Base-by-base conservation (phyloP, 306 rosid species). In the Prosopis cineraria region DNA sequence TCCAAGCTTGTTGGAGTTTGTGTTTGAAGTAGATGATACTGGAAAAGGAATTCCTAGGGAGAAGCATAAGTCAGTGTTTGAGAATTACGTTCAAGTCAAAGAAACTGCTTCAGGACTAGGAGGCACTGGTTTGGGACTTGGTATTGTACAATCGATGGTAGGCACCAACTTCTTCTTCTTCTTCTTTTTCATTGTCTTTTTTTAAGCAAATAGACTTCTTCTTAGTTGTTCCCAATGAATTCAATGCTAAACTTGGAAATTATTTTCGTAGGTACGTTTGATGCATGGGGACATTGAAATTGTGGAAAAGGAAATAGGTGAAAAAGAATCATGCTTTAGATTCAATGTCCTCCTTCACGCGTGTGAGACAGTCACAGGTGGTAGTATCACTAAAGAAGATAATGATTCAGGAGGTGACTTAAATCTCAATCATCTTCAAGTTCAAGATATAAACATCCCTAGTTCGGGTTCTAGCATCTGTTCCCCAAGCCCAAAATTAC, bases 121-220 rank as follows among this genome's bases (percentile, higher is more conserved):
- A 45, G 97, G 97, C 82, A 90, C 97, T 82, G 97, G 98, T 70
- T 89, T 94, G 70, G 97, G 98, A 84, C 97, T 94, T 66, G 97
- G 97, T 41, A 94, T 94, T 75, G 97, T 94, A 62, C 91, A 89
- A 10, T 92, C 97, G 5, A 44, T 92, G 89, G 98, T 92, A 84
- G 24, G 88, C 73, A 48, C 4, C 37, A 9, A 17, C 16, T 63
- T 24, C 19, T 36, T 19, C 13, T 31, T 48, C 24, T 22, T 52
- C 13, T 53, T 7, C 12, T 20, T 22, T 9, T 53, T n/a, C 30
- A 8, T 55, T 24, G n/a, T n/a, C n/a, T n/a, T 2, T 48, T 55
- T 56, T 48, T 33, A 29, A 27, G 7, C 9, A 27, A 5, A 27
- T 27, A 27, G 1, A 25, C 30, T 2, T 0, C 6, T 24, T 63